These are phyloP conservation scores for Chaetomium cochliodes DNA, from an alignment of 495 filamentous ascomycete species.

Conservation along the genomic window DNA sequence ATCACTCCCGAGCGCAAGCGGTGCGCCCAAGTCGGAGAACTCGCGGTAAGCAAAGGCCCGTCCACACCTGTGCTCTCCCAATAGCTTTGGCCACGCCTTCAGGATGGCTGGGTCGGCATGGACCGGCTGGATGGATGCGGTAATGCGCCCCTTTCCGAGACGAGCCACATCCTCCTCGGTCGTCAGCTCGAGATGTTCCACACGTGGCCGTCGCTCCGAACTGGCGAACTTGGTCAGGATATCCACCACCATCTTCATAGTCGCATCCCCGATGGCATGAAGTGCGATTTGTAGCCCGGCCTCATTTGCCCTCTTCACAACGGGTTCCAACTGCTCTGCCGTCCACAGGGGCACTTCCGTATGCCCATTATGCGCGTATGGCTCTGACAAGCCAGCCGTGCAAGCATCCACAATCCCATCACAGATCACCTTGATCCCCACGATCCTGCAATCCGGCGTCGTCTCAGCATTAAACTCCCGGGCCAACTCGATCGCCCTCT, in stretches of 20 bases:
- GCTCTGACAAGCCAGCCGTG: conserved; percentile 60
- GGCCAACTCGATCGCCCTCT: conserved; percentile 58
- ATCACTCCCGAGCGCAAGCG: conserved; percentile 59
- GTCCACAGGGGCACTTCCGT: conserved; percentile 58
- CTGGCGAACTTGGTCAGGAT: conserved; percentile 48
- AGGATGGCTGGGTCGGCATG: conserved; percentile 64
- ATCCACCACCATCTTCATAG: conserved; percentile 57
- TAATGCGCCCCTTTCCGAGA: conserved; percentile 56
- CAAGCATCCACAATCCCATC: conserved; percentile 68
- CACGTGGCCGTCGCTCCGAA: conserved; percentile 53
- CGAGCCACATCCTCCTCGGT: conserved; percentile 51
- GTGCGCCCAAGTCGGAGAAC: conserved; percentile 53
- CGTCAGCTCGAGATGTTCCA: conserved; percentile 63
- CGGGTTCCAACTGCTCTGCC: conserved; percentile 48
- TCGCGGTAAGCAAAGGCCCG: conserved; percentile 63
- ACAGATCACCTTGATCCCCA: conserved; percentile 68
- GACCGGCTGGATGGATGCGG: conserved; percentile 63
- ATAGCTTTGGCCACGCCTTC: conserved; percentile 56
- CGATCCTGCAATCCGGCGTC: conserved; percentile 55
- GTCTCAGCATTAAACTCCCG: conserved; percentile 46
- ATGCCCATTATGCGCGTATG: conserved; percentile 53
- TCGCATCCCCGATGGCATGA: conserved; percentile 64
- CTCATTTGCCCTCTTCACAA: conserved; percentile 53
- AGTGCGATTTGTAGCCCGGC: conserved; percentile 62
- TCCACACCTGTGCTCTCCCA: conserved; percentile 52